Percentiles rank a stretch among this genome's conserved stretches.
phyloP scores from a whole-genome alignment of 2,329 filamentous ascomycete species.

The Tetracladium maxilliforme region DNA sequence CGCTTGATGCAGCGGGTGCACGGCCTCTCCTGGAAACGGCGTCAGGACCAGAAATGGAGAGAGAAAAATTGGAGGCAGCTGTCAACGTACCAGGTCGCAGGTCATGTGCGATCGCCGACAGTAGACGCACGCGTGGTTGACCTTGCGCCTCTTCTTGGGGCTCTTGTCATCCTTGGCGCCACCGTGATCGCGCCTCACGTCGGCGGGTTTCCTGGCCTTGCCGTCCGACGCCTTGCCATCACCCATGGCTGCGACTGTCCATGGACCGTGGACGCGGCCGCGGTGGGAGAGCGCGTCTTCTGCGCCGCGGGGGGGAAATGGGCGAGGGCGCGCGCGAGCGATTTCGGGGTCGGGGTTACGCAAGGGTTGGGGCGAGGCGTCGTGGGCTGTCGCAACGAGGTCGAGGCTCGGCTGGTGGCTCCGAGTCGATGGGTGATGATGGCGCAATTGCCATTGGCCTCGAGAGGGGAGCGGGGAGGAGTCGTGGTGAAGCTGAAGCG shows the following conservation, averaged over 20 bases:
- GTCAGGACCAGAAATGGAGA: conserved; percentile 11
- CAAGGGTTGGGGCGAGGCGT: no score
- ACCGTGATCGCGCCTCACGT: conserved; percentile 6
- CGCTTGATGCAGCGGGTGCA: conserved; percentile 97
- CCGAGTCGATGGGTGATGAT: conserved; percentile 1
- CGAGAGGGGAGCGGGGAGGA: no score
- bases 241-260: no score
- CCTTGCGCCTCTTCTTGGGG: conserved; percentile 76
- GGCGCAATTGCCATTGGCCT: no score
- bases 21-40: conserved; percentile 60
- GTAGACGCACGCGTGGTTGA: conserved; percentile 82
- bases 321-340: no score
- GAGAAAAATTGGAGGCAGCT: conserved; percentile 9
- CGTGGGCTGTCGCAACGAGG: no score
- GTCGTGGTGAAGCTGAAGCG: conserved; percentile 3
- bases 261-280: no score
- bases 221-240: no score
- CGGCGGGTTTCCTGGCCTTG: neutral
- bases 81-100: conserved; percentile 66
- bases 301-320: no score
- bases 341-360: no score
- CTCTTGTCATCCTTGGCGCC: conserved; percentile 30
- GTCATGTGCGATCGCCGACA: conserved; percentile 91
- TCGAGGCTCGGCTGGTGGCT: no score
- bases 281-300: no score